Base-by-base conservation (phyloP, 164 flowering plant genomes). In the Litsea cubeba region DNA sequence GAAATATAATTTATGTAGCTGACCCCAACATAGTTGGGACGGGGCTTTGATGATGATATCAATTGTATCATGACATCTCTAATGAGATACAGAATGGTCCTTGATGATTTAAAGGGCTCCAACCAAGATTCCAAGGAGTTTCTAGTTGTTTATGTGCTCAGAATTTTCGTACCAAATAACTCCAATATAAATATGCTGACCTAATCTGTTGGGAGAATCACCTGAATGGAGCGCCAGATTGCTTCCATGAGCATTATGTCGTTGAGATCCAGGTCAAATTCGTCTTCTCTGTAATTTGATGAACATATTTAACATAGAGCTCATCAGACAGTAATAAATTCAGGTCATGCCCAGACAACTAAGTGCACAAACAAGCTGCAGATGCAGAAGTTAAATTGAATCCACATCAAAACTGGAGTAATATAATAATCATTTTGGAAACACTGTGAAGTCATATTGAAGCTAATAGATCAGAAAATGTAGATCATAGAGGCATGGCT, bases 201-300 rank as follows among this genome's bases (percentile, higher is more conserved):
- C 18, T 68, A 46, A 40, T 35, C 23, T 60, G 17, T 24, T 24
- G 12, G 35, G 60, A 74, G 2, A 20, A 79, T 57, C 70, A 95
- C 99, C 99, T 93, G 98, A 82, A 93, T 87, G 49, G 99, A 95
- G 74, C 87, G 92, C 99, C 98, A 95, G 74, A 95, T 95, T 65
- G 99, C 99, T 86, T 95, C 97, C 94, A 95, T 93, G 72, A 95
- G 89, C 99, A 95, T 93, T 62, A 95, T 83, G 73, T 92, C 98
- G 77, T 95, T 97, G 24, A 92, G 91, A 83, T 95, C 97, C 78
- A 93, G 72, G 74, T 90, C 97, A 83, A 92, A 89, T 69, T 87
- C 95, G 67, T 86, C 91, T 17, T 88, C 93, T 91, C 99, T 95
- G 86, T 78, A 85, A 35, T 74, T 72, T 22, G 69, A 40, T 62